Conservation (phyloP, 371 early-diverging fungal genomes). For the Coemansia sp. region DNA sequence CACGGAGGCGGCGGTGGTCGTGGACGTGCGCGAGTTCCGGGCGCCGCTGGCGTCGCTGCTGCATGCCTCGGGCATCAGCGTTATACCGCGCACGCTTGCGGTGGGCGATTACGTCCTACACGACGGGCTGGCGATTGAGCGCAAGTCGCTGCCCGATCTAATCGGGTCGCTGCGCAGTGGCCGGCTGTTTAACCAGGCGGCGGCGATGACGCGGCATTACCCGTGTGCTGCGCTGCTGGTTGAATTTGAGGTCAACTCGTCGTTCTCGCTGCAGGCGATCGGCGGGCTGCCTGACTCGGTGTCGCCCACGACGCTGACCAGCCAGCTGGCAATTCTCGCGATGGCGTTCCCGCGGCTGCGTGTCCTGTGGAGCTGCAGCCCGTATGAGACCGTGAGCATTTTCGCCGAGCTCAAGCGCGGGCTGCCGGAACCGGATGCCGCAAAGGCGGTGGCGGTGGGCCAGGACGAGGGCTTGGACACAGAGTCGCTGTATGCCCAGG, state of each 20-base stretch:
- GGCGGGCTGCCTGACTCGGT: slow-evolving; percentile 61
- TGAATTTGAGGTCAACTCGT: slow-evolving; percentile 88
- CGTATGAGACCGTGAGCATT: slow-evolving; percentile 81
- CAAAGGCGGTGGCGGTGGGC: slow-evolving; percentile 69
- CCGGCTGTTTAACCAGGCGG: slow-evolving; percentile 88
- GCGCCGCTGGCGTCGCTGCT: slow-evolving; percentile 88
- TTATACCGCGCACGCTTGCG: slow-evolving; percentile 83
- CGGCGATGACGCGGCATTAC: slow-evolving; percentile 88
- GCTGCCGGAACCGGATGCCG: slow-evolving; percentile 71
- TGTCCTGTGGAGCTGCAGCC: slow-evolving; percentile 89
- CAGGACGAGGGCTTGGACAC: slow-evolving; percentile 64
- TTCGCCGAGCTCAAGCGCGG: slow-evolving; percentile 86
- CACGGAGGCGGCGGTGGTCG: slow-evolving; percentile 58
- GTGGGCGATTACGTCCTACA: slow-evolving; percentile 96
- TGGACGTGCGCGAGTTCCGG: slow-evolving; percentile 96
- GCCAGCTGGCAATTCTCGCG: slow-evolving; percentile 78
- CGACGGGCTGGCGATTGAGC: slow-evolving; percentile 87
- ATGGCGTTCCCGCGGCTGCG: slow-evolving; percentile 83
- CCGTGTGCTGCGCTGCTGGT: slow-evolving; percentile 80
- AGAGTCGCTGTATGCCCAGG: slow-evolving; percentile 16
- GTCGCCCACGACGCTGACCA: slow-evolving; percentile 58
- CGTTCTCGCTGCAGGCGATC: slow-evolving; percentile 70
- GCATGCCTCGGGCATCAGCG: slow-evolving; percentile 72
- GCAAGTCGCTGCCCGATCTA: slow-evolving; percentile 92
- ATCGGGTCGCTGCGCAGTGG: slow-evolving; percentile 83